These are phyloP conservation scores for Lachancea quebecensis DNA, from an alignment of 805 yeast genomes.

Conservation along the genomic window DNA sequence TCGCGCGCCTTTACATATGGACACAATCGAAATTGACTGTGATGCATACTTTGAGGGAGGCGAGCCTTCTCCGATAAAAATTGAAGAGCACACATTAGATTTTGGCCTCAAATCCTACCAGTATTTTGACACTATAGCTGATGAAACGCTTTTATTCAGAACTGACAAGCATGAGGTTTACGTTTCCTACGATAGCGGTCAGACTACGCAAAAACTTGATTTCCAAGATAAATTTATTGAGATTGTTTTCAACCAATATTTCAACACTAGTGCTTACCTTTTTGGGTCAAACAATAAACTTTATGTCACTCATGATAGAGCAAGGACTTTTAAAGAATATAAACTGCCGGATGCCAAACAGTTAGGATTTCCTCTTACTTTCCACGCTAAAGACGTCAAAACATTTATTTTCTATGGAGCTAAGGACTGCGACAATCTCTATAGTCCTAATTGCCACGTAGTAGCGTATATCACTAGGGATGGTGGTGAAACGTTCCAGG, in stretches of 20 bases:
- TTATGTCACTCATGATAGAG: slow-evolving; percentile 63
- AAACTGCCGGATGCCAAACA: slow-evolving; percentile 46
- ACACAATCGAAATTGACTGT: slow-evolving; percentile 28
- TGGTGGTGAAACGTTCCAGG: slow-evolving; percentile 57
- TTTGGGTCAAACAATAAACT: slow-evolving; percentile 45
- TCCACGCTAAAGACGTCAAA: slow-evolving; percentile 50
- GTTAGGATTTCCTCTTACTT: slow-evolving; percentile 42
- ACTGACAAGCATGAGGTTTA: slow-evolving; percentile 47
- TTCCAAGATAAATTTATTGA: slow-evolving; percentile 39
- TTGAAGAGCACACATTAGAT: slow-evolving; percentile 39
- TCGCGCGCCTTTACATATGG: slow-evolving; percentile 19
- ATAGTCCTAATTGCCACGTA: slow-evolving; percentile 45
- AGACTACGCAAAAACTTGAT: slow-evolving; percentile 37
- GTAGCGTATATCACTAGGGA: slow-evolving; percentile 58
- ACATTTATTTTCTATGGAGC: slow-evolving; percentile 68
- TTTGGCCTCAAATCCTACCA: slow-evolving; percentile 51
- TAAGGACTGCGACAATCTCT: slow-evolving; percentile 45
- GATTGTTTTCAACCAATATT: slow-evolving; percentile 53
- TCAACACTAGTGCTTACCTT: slow-evolving; percentile 27
- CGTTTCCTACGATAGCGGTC: slow-evolving; percentile 69
- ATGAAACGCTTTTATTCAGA: slow-evolving; percentile 59
- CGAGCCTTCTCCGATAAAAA: slow-evolving; percentile 29
- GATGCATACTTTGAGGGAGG: slow-evolving; percentile 14
- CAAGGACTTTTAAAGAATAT: slow-evolving; percentile 42
- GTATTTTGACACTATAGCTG: slow-evolving; percentile 38